Evolutionary conservation across 2,329 filamentous ascomycete species (phyloP).

Genomic region (Trichoderma semiorbis): DNA sequence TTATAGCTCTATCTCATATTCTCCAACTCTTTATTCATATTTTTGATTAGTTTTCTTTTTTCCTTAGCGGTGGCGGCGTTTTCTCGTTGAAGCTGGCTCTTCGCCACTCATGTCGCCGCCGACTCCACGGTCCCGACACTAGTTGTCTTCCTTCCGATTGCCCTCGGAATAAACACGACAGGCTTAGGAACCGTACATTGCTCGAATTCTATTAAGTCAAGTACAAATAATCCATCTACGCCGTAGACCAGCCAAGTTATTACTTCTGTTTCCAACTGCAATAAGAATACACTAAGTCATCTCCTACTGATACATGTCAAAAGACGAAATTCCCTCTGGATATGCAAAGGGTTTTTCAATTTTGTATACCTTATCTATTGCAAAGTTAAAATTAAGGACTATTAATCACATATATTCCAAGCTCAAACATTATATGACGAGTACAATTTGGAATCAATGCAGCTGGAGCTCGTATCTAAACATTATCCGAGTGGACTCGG

Average conservation of each 20-base stretch:
- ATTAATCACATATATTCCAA: too few species aligned
- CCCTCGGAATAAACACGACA: not conserved
- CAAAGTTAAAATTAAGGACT: too few species aligned
- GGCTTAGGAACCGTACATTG: not conserved
- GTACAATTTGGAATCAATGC: not conserved
- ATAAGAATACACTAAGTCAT: too few species aligned
- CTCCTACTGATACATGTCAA: too few species aligned
- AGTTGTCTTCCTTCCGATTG: not conserved
- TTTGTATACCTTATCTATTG: too few species aligned
- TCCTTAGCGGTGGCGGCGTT: not conserved
- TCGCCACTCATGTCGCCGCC: not conserved
- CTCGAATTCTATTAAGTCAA: not conserved
- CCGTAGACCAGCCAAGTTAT: too few species aligned
- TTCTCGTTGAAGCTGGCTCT: not conserved
- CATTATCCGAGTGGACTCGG: not conserved
- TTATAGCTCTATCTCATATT: not conserved
- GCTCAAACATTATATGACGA: not conserved
- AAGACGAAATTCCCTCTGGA: too few species aligned
- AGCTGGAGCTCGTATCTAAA: not conserved
- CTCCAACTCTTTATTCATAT: not conserved
- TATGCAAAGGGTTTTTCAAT: too few species aligned
- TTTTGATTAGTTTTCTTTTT: not conserved
- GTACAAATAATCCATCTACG: not conserved
- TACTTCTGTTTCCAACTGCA: too few species aligned
- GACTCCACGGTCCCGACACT: not conserved